Conservation (phyloP, 805 yeast species). For the Wickerhamiella sorbophila region DNA sequence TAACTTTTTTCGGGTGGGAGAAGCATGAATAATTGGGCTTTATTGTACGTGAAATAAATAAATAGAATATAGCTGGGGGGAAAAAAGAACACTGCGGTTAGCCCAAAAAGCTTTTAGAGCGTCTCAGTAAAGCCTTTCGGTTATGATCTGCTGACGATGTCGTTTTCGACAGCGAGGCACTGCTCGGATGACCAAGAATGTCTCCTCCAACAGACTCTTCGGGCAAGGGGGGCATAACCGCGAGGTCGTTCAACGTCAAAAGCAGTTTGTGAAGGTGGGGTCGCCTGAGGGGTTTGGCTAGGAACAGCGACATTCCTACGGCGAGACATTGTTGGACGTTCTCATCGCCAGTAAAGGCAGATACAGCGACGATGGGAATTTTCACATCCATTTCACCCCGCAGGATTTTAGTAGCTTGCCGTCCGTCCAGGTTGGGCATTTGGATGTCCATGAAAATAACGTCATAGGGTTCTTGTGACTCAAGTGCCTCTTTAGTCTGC, state of each 20-base stretch:
- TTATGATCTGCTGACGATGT: background rate
- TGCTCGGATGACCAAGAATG: background rate
- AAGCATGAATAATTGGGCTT: too few relatives aligned
- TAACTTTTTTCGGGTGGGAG: too few relatives aligned
- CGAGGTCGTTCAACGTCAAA: constrained; percentile 9
- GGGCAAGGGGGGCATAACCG: background rate
- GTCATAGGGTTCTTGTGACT: constrained; percentile 32
- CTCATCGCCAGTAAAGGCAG: constrained; percentile 90
- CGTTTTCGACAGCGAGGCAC: background rate
- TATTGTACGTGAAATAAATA: background rate
- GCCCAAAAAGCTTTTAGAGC: background rate
- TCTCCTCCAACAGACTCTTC: background rate
- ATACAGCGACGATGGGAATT: constrained; percentile 80
- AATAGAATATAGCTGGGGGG: background rate
- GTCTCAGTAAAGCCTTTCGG: background rate
- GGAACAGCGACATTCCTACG: constrained; percentile 87
- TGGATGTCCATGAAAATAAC: constrained; percentile 93
- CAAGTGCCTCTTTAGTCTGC: constrained; percentile 36
- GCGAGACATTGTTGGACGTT: constrained; percentile 73
- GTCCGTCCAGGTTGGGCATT: constrained; percentile 90
- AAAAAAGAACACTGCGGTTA: background rate
- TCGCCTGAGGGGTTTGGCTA: constrained; percentile 53
- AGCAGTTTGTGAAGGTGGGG: constrained; percentile 19
- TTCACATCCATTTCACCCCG: constrained; percentile 44
- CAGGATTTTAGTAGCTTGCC: constrained; percentile 64